phyloP scores from a whole-genome alignment of 495 filamentous ascomycete species.

The Lindgomyces ingoldianus region DNA sequence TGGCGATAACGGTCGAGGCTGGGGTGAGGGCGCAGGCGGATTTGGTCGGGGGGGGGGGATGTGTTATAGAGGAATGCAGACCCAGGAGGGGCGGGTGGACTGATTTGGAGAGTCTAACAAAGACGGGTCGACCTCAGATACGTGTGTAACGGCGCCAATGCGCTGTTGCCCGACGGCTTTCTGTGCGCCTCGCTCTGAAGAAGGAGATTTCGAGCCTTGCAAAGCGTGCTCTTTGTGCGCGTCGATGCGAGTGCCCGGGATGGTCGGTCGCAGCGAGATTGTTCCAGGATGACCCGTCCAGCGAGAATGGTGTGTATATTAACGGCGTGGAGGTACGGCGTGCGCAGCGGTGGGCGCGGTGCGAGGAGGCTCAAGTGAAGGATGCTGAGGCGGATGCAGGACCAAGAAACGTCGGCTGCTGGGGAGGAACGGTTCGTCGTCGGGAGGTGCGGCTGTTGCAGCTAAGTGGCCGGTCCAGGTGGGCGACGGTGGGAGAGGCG shows the following conservation, averaged over 20 bases:
- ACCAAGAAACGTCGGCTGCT: neutral
- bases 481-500: too few relatives aligned
- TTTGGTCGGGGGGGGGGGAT: neutral
- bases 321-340: neutral
- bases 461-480: too few relatives aligned
- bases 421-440: too few relatives aligned
- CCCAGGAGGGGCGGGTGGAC: constrained; percentile 16
- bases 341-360: neutral
- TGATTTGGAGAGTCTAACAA: constrained; percentile 23
- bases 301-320: neutral
- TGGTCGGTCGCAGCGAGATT: neutral
- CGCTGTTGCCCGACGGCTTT: neutral
- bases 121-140: constrained; percentile 25
- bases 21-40: neutral
- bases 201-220: neutral
- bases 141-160: constrained; percentile 23
- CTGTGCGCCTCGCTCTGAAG: neutral
- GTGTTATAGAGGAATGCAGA: constrained; percentile 30
- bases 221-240: constrained; percentile 14
- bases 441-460: too few relatives aligned
- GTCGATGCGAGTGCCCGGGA: neutral
- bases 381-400: neutral
- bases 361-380: neutral
- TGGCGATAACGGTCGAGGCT: constrained; percentile 11
- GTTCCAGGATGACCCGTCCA: constrained; percentile 5